Percentiles rank a stretch among this genome's conserved stretches.
Evolutionary conservation across 805 yeast species (phyloP).

Genomic region (Lipomyces lipofer): DNA sequence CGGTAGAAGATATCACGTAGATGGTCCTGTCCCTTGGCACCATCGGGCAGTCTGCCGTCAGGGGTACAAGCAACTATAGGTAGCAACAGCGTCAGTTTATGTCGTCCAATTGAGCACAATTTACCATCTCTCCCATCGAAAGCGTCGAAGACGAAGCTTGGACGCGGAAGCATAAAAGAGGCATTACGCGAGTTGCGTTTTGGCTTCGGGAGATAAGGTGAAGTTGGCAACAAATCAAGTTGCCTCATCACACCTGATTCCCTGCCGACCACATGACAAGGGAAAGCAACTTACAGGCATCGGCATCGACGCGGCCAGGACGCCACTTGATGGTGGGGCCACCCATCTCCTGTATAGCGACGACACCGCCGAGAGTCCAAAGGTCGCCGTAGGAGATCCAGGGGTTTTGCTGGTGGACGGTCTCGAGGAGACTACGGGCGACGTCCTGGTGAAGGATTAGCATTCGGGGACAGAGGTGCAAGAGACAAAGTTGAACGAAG

Average conservation of each 20-base stretch:
- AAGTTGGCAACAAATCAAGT: no score
- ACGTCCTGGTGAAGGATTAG: conserved; percentile 35
- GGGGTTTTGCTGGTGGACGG: conserved; percentile 57
- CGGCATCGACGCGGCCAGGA: conserved; percentile 62
- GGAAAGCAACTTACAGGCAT: conserved; percentile 37
- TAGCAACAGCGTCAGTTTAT: not conserved
- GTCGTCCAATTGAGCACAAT: no score
- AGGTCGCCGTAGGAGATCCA: conserved; percentile 66
- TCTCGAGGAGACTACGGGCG: conserved; percentile 58
- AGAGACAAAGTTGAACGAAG: conserved; percentile 46
- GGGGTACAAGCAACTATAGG: conserved; percentile 48
- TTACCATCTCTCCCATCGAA: no score
- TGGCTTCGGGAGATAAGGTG: no score
- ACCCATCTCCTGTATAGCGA: conserved; percentile 60
- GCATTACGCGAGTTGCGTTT: no score
- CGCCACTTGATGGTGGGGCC: conserved; percentile 72
- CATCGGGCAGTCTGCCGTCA: conserved; percentile 64
- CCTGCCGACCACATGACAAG: conserved; percentile 33
- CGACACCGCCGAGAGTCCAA: conserved; percentile 72
- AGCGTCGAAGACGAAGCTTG: no score
- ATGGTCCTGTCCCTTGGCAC: conserved; percentile 54
- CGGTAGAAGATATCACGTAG: conserved; percentile 55
- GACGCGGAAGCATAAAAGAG: no score
- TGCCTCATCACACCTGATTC: no score
- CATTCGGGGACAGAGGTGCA: no score